phyloP scores from a whole-genome alignment of 352 stramenopile genomes.

The Blastocystis sp. region DNA sequence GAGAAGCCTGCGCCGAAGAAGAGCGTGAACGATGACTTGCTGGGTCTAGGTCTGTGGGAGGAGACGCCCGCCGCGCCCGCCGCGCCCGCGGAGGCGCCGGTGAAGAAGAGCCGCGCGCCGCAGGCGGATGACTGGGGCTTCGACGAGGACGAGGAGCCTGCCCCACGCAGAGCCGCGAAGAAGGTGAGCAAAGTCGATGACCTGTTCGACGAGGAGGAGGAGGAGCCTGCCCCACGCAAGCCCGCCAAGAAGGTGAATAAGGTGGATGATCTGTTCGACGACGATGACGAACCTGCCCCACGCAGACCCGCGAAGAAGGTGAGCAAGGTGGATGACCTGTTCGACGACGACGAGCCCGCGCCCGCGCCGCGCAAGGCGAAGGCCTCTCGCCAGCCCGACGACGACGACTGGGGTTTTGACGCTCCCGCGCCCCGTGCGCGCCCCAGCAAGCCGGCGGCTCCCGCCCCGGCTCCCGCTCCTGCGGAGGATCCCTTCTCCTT shows the following conservation, averaged over 20 bases:
- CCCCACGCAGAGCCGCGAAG: background rate
- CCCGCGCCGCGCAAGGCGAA: conserved; percentile 4
- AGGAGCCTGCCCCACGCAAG: background rate
- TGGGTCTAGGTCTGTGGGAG: conserved; percentile 54
- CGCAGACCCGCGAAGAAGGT: conserved; percentile 23
- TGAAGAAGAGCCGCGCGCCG: background rate
- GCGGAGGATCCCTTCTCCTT: conserved; percentile 31
- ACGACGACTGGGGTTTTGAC: conserved; percentile 3
- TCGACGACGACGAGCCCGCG: conserved; percentile 17
- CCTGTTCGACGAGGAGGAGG: background rate
- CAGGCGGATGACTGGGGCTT: conserved; percentile 17
- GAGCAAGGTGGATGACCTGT: conserved; percentile 14
- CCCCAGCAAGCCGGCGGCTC: background rate
- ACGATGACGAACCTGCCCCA: conserved; percentile 5
- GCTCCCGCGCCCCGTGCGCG: background rate
- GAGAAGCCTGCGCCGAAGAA: background rate
- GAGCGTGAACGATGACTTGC: conserved; percentile 40
- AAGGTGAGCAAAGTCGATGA: background rate
- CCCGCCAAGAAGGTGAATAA: background rate
- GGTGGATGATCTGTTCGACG: conserved; percentile 22
- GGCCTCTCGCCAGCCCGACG: background rate
- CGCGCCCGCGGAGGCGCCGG: background rate
- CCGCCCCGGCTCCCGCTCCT: conserved; percentile 9
- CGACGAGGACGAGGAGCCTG: background rate
- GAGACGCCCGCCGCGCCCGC: conserved; percentile 15